Conservation (phyloP, 169 alveolate genomes). For the Haemoproteus tartakovskyi region DNA sequence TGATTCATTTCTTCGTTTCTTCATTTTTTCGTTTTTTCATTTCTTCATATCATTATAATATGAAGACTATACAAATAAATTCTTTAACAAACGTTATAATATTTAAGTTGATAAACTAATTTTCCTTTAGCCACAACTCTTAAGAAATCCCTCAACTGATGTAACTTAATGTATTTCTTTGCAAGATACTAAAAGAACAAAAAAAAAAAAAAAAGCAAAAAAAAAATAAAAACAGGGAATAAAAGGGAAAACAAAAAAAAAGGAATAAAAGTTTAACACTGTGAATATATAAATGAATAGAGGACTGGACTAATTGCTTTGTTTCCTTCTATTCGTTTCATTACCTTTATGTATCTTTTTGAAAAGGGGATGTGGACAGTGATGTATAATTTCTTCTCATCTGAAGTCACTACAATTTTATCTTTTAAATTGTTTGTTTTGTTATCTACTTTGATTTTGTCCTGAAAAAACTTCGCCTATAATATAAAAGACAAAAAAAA, state of each 20-base stretch:
- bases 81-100: constrained; percentile 92
- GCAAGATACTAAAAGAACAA: constrained; percentile 90
- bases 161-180: constrained; percentile 97
- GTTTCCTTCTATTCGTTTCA: too few relatives aligned
- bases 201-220: too few relatives aligned
- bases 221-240: neutral
- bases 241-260: neutral
- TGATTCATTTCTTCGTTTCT: too few relatives aligned
- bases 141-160: constrained; percentile 95
- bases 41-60: constrained; percentile 13
- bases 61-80: constrained; percentile 87
- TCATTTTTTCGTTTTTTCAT: neutral
- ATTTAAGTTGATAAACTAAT: constrained; percentile 89
- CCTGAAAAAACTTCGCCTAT: constrained; percentile 91
- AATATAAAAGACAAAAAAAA: neutral
- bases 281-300: too few relatives aligned
- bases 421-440: constrained; percentile 95
- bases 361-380: constrained; percentile 95
- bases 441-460: constrained; percentile 93
- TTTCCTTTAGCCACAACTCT: constrained; percentile 95
- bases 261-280: neutral
- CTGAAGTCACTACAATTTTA: constrained; percentile 87
- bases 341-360: constrained; percentile 93
- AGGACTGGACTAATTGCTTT: too few relatives aligned
- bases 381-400: constrained; percentile 87